Base-by-base conservation (phyloP, 1,284 basidiomycete genomes). In the Ceratobasidium sp. region DNA sequence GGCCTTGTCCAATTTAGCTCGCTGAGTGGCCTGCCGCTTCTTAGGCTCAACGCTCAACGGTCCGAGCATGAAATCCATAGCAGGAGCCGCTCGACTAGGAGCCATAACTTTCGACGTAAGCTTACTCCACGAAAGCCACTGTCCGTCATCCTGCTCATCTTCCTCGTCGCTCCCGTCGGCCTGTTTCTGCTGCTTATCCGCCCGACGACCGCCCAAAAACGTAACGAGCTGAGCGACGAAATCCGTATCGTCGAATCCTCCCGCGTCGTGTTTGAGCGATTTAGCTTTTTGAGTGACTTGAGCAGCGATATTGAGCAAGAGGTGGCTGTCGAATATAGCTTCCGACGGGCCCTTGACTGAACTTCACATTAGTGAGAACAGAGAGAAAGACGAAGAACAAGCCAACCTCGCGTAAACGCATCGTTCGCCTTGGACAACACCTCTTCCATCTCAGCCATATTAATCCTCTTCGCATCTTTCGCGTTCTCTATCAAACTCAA, bases 171-270 rank as follows among this genome's bases (percentile, higher is more conserved):
- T 76, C 11, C 75, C 78, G 31, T 78, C n/a, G n/a, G n/a, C 77
- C 37, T 35, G 39, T 39, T 74, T 37, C 28, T 60, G 69, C n/a
- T 74, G 58, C 20, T 66, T 78, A n/a, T 75, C 76, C 20, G 56
- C 84, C 81, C 56, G 78, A 45, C 87, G 86, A 1, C 91, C 91
- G 23, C 92, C 92, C 90, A 94, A 91, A 80, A 89, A 92, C 11
- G 85, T 88, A 63, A 91, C 84, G 28, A 95, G 86, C 80, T 91
- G 91, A 1, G 89, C 84, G 60, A 96, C 85, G 80, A 94, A 95
- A 77, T 96, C 94, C 78, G 95, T 94, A 42, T 92, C 85, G 81
- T 96, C 95, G 81, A 96, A 96, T 20, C 90, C 90, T 64, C 92
- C 91, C 0, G 89, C 89, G 73, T 93, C 93, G 0, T 93, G 90